phyloP scores from a whole-genome alignment of 2,329 filamentous ascomycete genomes.

The Alternaria sp. region DNA sequence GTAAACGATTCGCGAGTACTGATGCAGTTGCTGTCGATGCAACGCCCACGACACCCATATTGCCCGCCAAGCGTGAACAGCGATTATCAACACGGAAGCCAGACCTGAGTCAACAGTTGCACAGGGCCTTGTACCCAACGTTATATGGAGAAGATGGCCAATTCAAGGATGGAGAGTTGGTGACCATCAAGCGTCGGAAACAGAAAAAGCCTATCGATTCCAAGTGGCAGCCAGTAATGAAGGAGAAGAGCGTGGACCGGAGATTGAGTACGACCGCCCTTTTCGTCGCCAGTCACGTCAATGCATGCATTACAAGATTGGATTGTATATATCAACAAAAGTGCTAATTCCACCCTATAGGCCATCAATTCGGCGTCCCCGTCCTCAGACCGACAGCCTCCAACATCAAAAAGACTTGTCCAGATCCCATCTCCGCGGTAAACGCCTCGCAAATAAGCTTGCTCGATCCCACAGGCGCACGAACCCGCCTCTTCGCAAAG shows the following conservation, averaged over 20 bases:
- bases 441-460: constrained; percentile 72
- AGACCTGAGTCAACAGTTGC: constrained; percentile 29
- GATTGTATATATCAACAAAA: not conserved
- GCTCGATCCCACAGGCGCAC: constrained; percentile 86
- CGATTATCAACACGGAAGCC: constrained; percentile 13
- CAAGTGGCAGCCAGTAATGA: constrained; percentile 24
- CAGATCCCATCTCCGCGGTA: constrained; percentile 73
- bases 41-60: constrained; percentile 7
- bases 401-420: constrained; percentile 64
- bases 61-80: constrained; percentile 13
- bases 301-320: not conserved
- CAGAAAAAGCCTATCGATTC: constrained; percentile 17
- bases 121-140: constrained; percentile 29
- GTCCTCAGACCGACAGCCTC: constrained; percentile 61
- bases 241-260: constrained; percentile 19
- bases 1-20: constrained; percentile 31
- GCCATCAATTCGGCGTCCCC: constrained; percentile 56
- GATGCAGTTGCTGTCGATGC: constrained; percentile 22
- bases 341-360: constrained; percentile 17
- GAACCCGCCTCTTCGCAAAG: constrained; percentile 80
- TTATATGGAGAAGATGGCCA: constrained; percentile 7
- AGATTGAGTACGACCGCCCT: constrained; percentile 17
- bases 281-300: not conserved
- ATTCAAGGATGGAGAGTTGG: constrained; percentile 1
- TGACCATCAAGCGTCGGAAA: constrained; percentile 4